These are phyloP conservation scores for Magnusiomyces paraingens DNA, from an alignment of 1,139 yeast species.

Conservation along the genomic window DNA sequence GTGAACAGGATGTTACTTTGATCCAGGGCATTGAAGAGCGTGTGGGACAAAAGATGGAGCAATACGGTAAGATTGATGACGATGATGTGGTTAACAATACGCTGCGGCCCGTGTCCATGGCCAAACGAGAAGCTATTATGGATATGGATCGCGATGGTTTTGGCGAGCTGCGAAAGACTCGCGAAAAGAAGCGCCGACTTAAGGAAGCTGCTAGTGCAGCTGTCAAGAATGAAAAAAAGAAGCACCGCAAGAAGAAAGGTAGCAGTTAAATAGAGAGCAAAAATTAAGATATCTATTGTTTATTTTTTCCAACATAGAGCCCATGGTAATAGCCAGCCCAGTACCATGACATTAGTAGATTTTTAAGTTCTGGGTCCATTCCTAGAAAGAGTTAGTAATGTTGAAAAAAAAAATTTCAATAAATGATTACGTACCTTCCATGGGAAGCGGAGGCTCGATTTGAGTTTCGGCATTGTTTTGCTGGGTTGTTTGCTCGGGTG, in stretches of 20 bases:
- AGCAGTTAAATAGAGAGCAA: not conserved
- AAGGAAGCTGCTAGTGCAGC: not conserved
- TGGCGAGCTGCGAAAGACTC: constrained; percentile 63
- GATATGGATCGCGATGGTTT: constrained; percentile 89
- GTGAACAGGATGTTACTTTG: constrained; percentile 79
- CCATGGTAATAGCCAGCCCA: constrained; percentile 33
- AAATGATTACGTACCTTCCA: constrained; percentile 7
- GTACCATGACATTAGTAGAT: constrained; percentile 30
- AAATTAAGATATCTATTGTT: constrained; percentile 1
- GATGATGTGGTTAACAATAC: constrained; percentile 64
- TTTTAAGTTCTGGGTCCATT: constrained; percentile 23
- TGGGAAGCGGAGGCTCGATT: constrained; percentile 9
- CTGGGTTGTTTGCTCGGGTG: not conserved
- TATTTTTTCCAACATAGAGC: constrained; percentile 21
- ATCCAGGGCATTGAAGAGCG: constrained; percentile 82
- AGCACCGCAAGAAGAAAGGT: not conserved
- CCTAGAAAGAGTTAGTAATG: constrained; percentile 14
- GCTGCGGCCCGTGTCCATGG: constrained; percentile 62
- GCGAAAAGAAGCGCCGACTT: constrained; percentile 39
- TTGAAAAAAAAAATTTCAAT: not conserved
- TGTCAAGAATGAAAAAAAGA: not conserved
- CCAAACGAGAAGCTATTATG: constrained; percentile 84
- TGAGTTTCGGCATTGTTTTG: not conserved
- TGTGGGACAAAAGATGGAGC: constrained; percentile 68
- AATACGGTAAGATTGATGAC: constrained; percentile 65